Conservation (phyloP, 345 rosid species). For the Lagerstroemia speciosa region DNA sequence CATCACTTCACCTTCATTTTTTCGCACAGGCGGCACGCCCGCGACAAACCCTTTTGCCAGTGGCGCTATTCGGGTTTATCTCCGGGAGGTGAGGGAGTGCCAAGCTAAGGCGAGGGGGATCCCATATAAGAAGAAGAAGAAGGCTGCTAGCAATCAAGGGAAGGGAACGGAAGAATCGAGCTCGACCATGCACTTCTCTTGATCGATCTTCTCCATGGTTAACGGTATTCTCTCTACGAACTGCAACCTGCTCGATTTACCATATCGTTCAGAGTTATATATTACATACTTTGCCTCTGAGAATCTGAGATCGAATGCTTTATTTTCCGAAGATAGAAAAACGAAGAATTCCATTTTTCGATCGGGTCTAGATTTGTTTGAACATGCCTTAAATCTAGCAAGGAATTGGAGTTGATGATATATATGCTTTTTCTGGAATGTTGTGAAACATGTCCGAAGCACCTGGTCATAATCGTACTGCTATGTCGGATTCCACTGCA, state of each 20-base stretch:
- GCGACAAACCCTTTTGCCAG: constrained; percentile 76
- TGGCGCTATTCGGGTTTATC: constrained; percentile 55
- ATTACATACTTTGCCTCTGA: no score
- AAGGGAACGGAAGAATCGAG: constrained; percentile 30
- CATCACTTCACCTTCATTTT: neutral
- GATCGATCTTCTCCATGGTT: neutral
- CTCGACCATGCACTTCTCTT: constrained; percentile 40
- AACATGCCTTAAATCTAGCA: no score
- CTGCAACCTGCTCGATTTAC: neutral
- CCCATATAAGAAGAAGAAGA: constrained; percentile 79
- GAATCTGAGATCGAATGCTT: no score
- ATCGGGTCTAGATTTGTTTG: no score
- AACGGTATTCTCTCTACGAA: no score
- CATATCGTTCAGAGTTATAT: neutral
- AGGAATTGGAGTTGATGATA: no score
- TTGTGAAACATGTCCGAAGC: no score
- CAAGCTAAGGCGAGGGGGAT: constrained; percentile 88
- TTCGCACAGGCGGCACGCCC: constrained; percentile 37
- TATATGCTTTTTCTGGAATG: no score
- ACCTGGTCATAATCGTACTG: no score
- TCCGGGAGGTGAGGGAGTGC: constrained; percentile 68
- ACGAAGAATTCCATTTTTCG: no score
- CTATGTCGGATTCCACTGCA: no score
- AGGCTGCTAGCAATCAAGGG: constrained; percentile 17
- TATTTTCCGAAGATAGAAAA: no score